phyloP scores from a whole-genome alignment of 2,329 filamentous ascomycete species.

The Karstenula rhodostoma region DNA sequence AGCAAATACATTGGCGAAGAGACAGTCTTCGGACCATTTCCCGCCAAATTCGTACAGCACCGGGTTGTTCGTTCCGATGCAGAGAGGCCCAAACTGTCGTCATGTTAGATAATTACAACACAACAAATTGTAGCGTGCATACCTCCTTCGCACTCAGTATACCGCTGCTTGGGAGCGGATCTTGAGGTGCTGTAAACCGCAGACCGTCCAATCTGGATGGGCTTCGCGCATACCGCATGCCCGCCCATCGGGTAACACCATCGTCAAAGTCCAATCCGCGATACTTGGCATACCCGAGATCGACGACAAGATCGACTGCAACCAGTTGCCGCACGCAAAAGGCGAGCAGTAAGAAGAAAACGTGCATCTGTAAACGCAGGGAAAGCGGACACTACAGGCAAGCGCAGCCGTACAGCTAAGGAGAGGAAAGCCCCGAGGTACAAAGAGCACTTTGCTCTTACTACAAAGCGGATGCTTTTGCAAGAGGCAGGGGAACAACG shows the following conservation, averaged over 20 bases:
- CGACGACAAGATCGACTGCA: conserved; percentile 58
- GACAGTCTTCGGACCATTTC: conserved; percentile 49
- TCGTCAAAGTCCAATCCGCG: conserved; percentile 62
- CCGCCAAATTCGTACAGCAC: conserved; percentile 38
- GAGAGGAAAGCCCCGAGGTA: neutral
- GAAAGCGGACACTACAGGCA: neutral
- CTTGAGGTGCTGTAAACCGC: conserved; percentile 71
- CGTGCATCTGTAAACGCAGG: conserved; percentile 5
- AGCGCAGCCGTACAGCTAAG: neutral
- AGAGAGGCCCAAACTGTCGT: conserved; percentile 43
- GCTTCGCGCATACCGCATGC: conserved; percentile 71
- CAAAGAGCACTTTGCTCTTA: neutral
- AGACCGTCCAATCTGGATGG: conserved; percentile 42
- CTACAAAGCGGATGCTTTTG: neutral
- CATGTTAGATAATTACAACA: conserved; percentile 16
- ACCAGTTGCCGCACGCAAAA: conserved; percentile 33
- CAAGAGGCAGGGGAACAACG: neutral
- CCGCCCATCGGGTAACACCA: conserved; percentile 75
- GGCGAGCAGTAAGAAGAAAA: conserved; percentile 20
- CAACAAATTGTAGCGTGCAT: conserved; percentile 14
- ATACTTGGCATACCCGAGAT: conserved; percentile 74
- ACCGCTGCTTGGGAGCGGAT: conserved; percentile 60
- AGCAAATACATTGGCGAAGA: conserved; percentile 51
- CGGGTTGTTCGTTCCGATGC: conserved; percentile 37
- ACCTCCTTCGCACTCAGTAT: conserved; percentile 59